Percentiles rank a stretch among this genome's conserved stretches.
Evolutionary conservation across 768 basidiomycete genomes (phyloP).

Genomic region (Leccinum aurantiacum): DNA sequence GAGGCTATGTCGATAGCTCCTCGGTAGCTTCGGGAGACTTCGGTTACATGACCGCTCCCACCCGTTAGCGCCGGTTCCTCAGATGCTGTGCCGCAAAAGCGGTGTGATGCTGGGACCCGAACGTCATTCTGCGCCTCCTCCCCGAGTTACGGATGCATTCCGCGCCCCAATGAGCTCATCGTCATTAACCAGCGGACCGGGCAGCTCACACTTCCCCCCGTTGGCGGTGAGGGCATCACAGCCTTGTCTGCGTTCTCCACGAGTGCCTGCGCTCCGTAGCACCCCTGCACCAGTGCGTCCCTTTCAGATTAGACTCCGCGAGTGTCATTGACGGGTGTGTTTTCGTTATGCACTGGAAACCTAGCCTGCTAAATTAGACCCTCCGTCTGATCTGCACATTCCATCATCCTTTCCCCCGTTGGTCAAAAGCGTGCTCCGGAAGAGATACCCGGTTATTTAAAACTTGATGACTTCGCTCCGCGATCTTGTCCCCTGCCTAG

Average conservation of each 20-base stretch:
- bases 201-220: neutral
- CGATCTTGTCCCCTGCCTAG: slow-evolving; percentile 7
- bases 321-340: neutral
- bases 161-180: slow-evolving; percentile 4
- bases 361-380: slow-evolving; percentile 18
- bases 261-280: slow-evolving; percentile 9
- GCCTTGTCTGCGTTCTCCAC: slow-evolving; percentile 14
- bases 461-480: slow-evolving; percentile 1
- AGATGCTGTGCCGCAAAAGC: slow-evolving; percentile 27
- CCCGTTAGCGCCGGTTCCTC: neutral
- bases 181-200: neutral
- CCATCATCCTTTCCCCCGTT: slow-evolving; percentile 19
- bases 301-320: slow-evolving; percentile 14
- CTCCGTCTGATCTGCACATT: slow-evolving; percentile 18
- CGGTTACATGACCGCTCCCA: neutral
- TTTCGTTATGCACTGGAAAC: slow-evolving; percentile 33
- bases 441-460: slow-evolving; percentile 25
- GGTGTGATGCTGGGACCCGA: slow-evolving; percentile 19
- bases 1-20: slow-evolving; percentile 5
- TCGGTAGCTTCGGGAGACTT: neutral
- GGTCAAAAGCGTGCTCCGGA: slow-evolving; percentile 20
- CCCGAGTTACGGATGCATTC: neutral
- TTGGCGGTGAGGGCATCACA: slow-evolving; percentile 24
- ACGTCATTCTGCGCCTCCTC: slow-evolving; percentile 22
- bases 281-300: neutral